Percentiles rank a stretch among this genome's conserved stretches.
These are phyloP conservation scores for Dispira simplex DNA, from an alignment of 192 early-diverging fungal species.

Conservation along the genomic window DNA sequence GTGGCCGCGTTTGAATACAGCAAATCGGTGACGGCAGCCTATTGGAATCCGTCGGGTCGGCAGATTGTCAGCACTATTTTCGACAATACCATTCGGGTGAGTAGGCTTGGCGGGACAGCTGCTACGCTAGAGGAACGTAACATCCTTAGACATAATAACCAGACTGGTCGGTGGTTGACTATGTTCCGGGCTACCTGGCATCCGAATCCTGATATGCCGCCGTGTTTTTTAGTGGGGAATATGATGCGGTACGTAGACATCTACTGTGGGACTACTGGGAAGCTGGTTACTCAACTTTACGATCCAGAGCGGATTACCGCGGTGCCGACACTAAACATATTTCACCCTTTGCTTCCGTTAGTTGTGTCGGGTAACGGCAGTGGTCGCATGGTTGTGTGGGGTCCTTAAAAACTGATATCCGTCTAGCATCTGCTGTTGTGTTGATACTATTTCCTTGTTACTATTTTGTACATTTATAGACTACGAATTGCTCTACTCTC, in stretches of 20 bases:
- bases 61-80: slow-evolving; percentile 33
- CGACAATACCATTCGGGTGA: slow-evolving; percentile 39
- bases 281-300: slow-evolving; percentile 27
- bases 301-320: slow-evolving; percentile 30
- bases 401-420: too few relatives aligned
- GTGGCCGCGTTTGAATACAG: slow-evolving; percentile 26
- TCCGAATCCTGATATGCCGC: slow-evolving; percentile 22
- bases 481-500: too few relatives aligned
- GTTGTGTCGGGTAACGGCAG: slow-evolving; percentile 36
- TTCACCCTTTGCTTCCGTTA: slow-evolving; percentile 36
- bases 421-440: too few relatives aligned
- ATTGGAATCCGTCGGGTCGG: slow-evolving; percentile 46
- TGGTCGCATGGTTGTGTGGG: slow-evolving; percentile 42
- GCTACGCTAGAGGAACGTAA: slow-evolving; percentile 18
- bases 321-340: slow-evolving; percentile 42
- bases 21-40: slow-evolving; percentile 40
- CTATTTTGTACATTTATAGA: too few relatives aligned
- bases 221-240: slow-evolving; percentile 44
- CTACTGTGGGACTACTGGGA: slow-evolving; percentile 35
- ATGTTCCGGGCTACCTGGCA: slow-evolving; percentile 46
- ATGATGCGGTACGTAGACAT: slow-evolving; percentile 46
- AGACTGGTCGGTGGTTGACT: slow-evolving; percentile 50
- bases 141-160: slow-evolving; percentile 39
- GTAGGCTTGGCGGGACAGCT: slow-evolving; percentile 24
- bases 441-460: too few relatives aligned